Percentiles rank a stretch among this genome's conserved stretches.
Evolutionary conservation across 2,329 filamentous ascomycete species (phyloP).

Genomic region (Xylariaceae sp.): DNA sequence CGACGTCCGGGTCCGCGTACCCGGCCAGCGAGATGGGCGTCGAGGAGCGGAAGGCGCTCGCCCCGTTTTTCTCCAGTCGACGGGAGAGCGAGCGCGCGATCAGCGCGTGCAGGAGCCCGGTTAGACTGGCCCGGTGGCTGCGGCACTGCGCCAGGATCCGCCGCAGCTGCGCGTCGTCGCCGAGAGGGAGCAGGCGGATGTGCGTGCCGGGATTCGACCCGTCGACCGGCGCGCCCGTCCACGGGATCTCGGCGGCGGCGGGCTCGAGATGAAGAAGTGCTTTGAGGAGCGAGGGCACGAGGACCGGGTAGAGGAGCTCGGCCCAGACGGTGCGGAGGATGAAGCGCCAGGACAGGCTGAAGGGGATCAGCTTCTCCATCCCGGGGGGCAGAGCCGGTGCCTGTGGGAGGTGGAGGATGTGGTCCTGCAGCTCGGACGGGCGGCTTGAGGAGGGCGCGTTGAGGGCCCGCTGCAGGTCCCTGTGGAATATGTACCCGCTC

Average conservation of each 20-base stretch:
- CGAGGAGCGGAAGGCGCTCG: slow-evolving; percentile 43
- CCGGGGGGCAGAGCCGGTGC: slow-evolving; percentile 44
- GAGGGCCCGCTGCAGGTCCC: slow-evolving; percentile 51
- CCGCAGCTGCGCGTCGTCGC: slow-evolving; percentile 33
- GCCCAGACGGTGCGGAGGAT: slow-evolving; percentile 26
- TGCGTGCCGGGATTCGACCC: slow-evolving; percentile 45
- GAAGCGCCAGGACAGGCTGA: slow-evolving; percentile 37
- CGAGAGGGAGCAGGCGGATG: slow-evolving; percentile 46
- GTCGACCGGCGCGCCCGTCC: slow-evolving; percentile 47
- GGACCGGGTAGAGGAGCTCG: slow-evolving; percentile 42
- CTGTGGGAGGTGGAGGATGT: slow-evolving; percentile 42
- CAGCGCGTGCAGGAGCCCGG: slow-evolving; percentile 55
- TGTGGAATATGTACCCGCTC: slow-evolving; percentile 56
- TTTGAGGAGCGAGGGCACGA: slow-evolving; percentile 48
- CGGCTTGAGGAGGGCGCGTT: background rate
- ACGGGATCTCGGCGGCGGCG: slow-evolving; percentile 37
- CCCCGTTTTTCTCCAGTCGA: slow-evolving; percentile 42
- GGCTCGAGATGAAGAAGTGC: slow-evolving; percentile 12
- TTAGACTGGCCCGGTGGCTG: slow-evolving; percentile 51
- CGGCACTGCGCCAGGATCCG: slow-evolving; percentile 49
- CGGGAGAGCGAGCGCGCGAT: slow-evolving; percentile 48
- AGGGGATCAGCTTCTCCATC: slow-evolving; percentile 50
- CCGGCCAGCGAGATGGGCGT: slow-evolving; percentile 55
- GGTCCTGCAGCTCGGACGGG: slow-evolving; percentile 27
- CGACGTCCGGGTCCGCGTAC: slow-evolving; percentile 37